phyloP scores from a whole-genome alignment of 345 rosid species.

The Angophora floribunda region DNA sequence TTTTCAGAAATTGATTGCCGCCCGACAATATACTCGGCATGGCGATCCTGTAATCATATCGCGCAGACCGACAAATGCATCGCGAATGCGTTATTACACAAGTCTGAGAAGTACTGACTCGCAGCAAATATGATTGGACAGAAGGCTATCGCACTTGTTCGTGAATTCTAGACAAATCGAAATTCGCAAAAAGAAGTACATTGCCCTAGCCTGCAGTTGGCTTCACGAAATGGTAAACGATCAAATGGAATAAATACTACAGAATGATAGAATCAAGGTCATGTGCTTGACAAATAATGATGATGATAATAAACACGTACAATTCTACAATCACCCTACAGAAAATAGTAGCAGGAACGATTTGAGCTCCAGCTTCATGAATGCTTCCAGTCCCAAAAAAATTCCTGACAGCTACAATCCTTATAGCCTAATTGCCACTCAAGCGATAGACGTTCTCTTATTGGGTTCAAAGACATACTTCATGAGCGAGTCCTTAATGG shows the following conservation, averaged over 20 bases:
- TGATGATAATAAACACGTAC: not conserved
- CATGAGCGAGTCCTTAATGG: conserved; percentile 35
- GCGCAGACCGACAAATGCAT: not conserved
- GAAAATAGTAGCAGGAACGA: not conserved
- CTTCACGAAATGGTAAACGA: not conserved
- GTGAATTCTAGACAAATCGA: not conserved
- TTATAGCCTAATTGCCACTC: not conserved
- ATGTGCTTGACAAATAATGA: not conserved
- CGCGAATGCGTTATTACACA: not conserved
- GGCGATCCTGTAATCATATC: not conserved
- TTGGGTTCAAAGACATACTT: conserved; percentile 30
- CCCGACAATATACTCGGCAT: not conserved
- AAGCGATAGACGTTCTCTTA: conserved; percentile 7
- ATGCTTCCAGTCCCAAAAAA: not conserved
- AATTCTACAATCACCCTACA: not conserved
- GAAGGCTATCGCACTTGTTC: not conserved
- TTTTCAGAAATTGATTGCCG: not conserved
- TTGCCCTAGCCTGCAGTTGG: not conserved
- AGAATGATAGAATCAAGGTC: not conserved
- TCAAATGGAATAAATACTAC: not conserved
- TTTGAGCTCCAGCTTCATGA: not conserved
- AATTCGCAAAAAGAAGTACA: not conserved
- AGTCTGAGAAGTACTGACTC: not conserved
- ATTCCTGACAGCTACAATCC: not conserved
- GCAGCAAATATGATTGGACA: not conserved